Percentiles rank a stretch among this genome's conserved stretches.
These are phyloP conservation scores for Porogramme epimiltina DNA, from an alignment of 1,284 basidiomycete genomes.

Conservation along the genomic window DNA sequence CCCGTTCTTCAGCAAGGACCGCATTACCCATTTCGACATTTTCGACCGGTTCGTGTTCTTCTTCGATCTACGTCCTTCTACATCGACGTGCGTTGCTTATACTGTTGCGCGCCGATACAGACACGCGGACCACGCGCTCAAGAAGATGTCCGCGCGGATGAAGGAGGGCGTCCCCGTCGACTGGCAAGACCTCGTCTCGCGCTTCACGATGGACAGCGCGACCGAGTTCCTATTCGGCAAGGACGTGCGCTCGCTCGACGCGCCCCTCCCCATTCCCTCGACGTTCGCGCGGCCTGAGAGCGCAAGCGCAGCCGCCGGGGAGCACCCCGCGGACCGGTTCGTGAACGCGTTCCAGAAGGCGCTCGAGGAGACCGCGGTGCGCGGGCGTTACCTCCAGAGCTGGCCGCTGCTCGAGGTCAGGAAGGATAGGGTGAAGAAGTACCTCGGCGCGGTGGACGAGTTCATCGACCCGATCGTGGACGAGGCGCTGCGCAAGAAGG, in stretches of 20 bases:
- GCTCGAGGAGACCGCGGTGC: slow-evolving; percentile 41
- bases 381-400: slow-evolving; percentile 36
- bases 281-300: too few species aligned
- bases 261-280: slow-evolving; percentile 30
- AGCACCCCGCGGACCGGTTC: slow-evolving; percentile 35
- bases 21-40: slow-evolving; percentile 51
- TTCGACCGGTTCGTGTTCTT: slow-evolving; percentile 36
- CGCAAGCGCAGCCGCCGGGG: too few species aligned
- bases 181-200: slow-evolving; percentile 44
- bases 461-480: slow-evolving; percentile 54
- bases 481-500: slow-evolving; percentile 43
- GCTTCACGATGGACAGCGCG: slow-evolving; percentile 42
- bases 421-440: slow-evolving; percentile 42
- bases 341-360: slow-evolving; percentile 28
- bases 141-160: slow-evolving; percentile 38
- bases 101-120: slow-evolving; percentile 3
- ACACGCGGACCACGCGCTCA: slow-evolving; percentile 32
- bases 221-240: slow-evolving; percentile 43
- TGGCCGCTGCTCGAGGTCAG: slow-evolving; percentile 57
- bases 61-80: background rate
- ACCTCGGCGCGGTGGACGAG: slow-evolving; percentile 49
- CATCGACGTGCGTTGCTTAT: background rate
- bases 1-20: slow-evolving; percentile 52
- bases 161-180: slow-evolving; percentile 48
- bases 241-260: slow-evolving; percentile 34